phyloP scores from a whole-genome alignment of 768 basidiomycete species.

The Leccinum uliginosum region DNA sequence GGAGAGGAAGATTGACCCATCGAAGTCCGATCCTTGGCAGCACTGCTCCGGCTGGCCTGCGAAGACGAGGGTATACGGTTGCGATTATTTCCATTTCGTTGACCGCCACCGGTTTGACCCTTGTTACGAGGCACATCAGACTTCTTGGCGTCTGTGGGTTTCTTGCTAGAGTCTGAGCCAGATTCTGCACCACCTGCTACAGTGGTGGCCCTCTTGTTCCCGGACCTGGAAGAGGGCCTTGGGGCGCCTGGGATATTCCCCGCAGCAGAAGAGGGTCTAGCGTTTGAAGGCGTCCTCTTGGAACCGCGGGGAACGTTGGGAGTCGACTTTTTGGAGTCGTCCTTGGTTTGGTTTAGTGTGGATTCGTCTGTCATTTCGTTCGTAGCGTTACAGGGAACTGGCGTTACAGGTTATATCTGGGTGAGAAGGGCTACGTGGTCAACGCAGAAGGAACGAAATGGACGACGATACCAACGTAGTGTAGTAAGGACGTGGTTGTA shows the following conservation, averaged over 20 bases:
- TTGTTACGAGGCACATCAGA: constrained; percentile 49
- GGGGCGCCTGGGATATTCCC: constrained; percentile 43
- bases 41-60: constrained; percentile 51
- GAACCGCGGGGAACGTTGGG: constrained; percentile 49
- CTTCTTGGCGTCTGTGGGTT: constrained; percentile 51
- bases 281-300: constrained; percentile 51
- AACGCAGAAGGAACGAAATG: constrained; percentile 8
- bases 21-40: constrained; percentile 44
- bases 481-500: constrained; percentile 38
- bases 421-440: constrained; percentile 28
- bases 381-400: constrained; percentile 51
- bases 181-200: constrained; percentile 49
- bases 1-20: constrained; percentile 38
- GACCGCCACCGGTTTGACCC: constrained; percentile 44
- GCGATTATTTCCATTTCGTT: constrained; percentile 47
- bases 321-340: constrained; percentile 60
- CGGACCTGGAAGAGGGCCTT: constrained; percentile 61
- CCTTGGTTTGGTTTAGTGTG: constrained; percentile 48
- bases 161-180: constrained; percentile 69
- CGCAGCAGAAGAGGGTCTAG: constrained; percentile 38
- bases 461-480: constrained; percentile 37
- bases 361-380: constrained; percentile 87
- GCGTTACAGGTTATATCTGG: constrained; percentile 36
- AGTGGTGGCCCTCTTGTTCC: constrained; percentile 54
- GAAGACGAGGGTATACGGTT: constrained; percentile 56